Percentiles rank a stretch among this genome's conserved stretches.
Evolutionary conservation across 495 filamentous ascomycete genomes (phyloP).

Genomic region (Daldinia decipiens): DNA sequence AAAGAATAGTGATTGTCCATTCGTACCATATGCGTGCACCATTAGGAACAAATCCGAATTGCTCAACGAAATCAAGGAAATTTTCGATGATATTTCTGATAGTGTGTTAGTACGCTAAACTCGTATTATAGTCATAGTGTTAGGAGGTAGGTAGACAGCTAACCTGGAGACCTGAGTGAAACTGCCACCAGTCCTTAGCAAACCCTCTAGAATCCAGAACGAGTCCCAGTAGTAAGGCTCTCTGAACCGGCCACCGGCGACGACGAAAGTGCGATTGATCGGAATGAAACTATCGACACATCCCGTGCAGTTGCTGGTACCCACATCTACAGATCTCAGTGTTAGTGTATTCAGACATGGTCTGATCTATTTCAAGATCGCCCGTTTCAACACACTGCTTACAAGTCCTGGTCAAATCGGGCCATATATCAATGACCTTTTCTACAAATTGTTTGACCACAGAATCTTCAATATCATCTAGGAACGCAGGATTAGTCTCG

Average conservation of each 20-base stretch:
- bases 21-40: slow-evolving; percentile 55
- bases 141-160: neutral
- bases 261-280: slow-evolving; percentile 62
- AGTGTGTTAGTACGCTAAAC: neutral
- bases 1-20: neutral
- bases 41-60: slow-evolving; percentile 63
- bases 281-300: slow-evolving; percentile 63
- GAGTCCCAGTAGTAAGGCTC: slow-evolving; percentile 66
- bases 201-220: slow-evolving; percentile 63
- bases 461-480: slow-evolving; percentile 54
- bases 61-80: slow-evolving; percentile 61
- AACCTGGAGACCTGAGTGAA: slow-evolving; percentile 58
- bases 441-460: slow-evolving; percentile 58
- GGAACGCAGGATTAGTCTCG: slow-evolving; percentile 54
- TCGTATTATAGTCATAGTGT: neutral
- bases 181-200: slow-evolving; percentile 60
- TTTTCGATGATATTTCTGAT: slow-evolving; percentile 62
- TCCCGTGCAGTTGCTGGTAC: slow-evolving; percentile 52
- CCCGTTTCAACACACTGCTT: slow-evolving; percentile 2
- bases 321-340: slow-evolving; percentile 42
- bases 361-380: neutral
- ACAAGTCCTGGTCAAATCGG: slow-evolving; percentile 58
- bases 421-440: slow-evolving; percentile 64
- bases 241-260: slow-evolving; percentile 62
- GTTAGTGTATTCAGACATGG: slow-evolving; percentile 2